Percentiles rank a stretch among this genome's conserved stretches.
Evolutionary conservation across 371 early-diverging fungal species (phyloP).

Genomic region (Amoeboaphelidium protococcarum): DNA sequence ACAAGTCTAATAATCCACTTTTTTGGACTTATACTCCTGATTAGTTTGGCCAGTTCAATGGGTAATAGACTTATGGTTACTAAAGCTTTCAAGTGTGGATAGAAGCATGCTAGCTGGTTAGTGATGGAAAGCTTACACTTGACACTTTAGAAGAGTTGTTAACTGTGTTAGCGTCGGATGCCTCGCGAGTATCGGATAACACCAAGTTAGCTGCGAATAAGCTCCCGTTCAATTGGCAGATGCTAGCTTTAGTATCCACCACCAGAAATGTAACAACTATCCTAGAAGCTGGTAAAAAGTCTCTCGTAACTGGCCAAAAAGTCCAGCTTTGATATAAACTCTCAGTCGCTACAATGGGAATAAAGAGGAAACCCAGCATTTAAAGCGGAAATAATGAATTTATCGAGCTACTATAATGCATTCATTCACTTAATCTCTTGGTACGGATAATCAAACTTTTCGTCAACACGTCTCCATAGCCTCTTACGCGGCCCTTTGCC

Average conservation of each 20-base stretch:
- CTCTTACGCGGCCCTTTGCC: slow-evolving; percentile 44
- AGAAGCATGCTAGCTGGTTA: slow-evolving; percentile 4
- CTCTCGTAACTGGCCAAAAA: too few relatives aligned
- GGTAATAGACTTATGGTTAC: slow-evolving; percentile 18
- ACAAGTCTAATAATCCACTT: slow-evolving; percentile 15
- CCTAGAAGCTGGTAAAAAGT: slow-evolving; percentile 18
- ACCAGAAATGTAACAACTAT: slow-evolving; percentile 18
- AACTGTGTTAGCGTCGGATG: too few relatives aligned
- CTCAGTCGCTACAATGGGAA: too few relatives aligned
- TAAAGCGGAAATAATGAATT: too few relatives aligned
- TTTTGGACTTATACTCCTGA: slow-evolving; percentile 21
- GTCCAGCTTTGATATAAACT: too few relatives aligned
- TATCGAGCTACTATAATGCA: too few relatives aligned
- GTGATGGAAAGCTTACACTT: too few relatives aligned
- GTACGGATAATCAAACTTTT: slow-evolving; percentile 27
- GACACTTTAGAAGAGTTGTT: too few relatives aligned
- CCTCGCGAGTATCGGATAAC: too few relatives aligned
- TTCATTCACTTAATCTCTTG: slow-evolving; percentile 12
- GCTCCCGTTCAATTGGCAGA: too few relatives aligned
- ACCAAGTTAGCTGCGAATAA: too few relatives aligned
- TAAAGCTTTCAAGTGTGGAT: slow-evolving; percentile 13
- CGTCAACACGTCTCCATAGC: slow-evolving; percentile 58
- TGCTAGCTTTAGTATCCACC: slow-evolving; percentile 9
- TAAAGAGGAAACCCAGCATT: too few relatives aligned
- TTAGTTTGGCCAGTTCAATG: slow-evolving; percentile 16